These are phyloP conservation scores for Mortierella hygrophila DNA, from an alignment of 192 early-diverging fungal species.

Conservation along the genomic window DNA sequence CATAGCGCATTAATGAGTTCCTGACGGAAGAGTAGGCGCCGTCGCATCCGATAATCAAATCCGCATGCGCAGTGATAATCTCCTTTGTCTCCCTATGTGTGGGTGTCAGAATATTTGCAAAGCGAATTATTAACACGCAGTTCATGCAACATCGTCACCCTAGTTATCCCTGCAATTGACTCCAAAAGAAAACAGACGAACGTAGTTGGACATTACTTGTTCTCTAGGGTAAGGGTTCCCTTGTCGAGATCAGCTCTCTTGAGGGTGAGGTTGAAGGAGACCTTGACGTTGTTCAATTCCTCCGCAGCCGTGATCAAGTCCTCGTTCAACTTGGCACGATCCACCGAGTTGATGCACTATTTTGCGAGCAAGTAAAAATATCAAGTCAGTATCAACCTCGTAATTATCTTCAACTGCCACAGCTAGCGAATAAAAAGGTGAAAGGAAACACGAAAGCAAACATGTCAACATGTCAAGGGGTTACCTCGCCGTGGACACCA, in stretches of 20 bases:
- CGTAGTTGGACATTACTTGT: slow-evolving; percentile 43
- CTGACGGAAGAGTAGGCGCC: slow-evolving; percentile 88
- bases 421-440: too few species aligned
- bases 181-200: slow-evolving; percentile 31
- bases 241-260: slow-evolving; percentile 78
- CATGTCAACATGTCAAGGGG: too few species aligned
- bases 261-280: slow-evolving; percentile 85
- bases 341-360: slow-evolving; percentile 96
- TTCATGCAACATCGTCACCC: too few species aligned
- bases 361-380: background rate
- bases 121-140: background rate
- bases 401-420: too few species aligned
- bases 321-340: slow-evolving; percentile 86
- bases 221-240: slow-evolving; percentile 65
- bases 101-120: background rate
- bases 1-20: slow-evolving; percentile 82
- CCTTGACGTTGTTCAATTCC: slow-evolving; percentile 70
- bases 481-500: slow-evolving; percentile 87
- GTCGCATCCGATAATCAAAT: slow-evolving; percentile 91
- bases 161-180: background rate
- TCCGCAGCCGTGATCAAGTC: slow-evolving; percentile 83
- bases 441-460: background rate
- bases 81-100: slow-evolving; percentile 56
- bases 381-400: too few species aligned
- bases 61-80: slow-evolving; percentile 63